Conservation (phyloP, 331 rosid genomes). For the Spiraea crenata region DNA sequence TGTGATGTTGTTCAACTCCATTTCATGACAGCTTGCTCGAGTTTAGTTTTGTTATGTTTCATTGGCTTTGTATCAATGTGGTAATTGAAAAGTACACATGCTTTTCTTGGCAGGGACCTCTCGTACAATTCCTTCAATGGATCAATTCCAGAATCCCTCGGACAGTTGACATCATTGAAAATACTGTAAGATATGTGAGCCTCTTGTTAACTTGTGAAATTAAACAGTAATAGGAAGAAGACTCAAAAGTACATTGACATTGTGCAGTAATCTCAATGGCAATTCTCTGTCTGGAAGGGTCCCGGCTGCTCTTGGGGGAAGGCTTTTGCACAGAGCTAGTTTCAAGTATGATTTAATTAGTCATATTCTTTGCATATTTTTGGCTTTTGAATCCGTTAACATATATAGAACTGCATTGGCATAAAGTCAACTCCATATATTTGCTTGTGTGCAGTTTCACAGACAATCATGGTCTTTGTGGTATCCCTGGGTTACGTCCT, state of each 20-base stretch:
- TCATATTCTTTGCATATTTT: not conserved
- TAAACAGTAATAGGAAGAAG: not conserved
- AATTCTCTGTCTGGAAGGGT: conserved; percentile 81
- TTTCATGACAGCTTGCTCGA: conserved; percentile 14
- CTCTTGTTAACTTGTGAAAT: conserved; percentile 20
- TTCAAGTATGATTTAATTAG: conserved; percentile 71
- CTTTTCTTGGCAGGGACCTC: conserved; percentile 69
- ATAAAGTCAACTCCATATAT: not conserved
- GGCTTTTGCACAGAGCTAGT: conserved; percentile 93
- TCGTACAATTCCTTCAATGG: conserved; percentile 85
- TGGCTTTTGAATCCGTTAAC: not conserved
- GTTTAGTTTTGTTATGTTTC: not conserved
- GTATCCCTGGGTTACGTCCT: conserved; percentile 80
- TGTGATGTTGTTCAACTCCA: not conserved
- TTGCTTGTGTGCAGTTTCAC: conserved; percentile 68
- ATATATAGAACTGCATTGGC: too few relatives aligned
- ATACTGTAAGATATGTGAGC: conserved; percentile 56
- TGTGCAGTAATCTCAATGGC: conserved; percentile 81
- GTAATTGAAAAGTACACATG: conserved; percentile 17
- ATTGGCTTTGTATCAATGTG: conserved; percentile 19
- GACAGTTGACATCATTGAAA: conserved; percentile 61
- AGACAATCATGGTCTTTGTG: conserved; percentile 88
- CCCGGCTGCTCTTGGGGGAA: conserved; percentile 78
- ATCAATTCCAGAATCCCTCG: conserved; percentile 85
- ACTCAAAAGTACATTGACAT: conserved; percentile 25